Base-by-base conservation (phyloP, 106 monocot species). In the Dendrobium officinale region DNA sequence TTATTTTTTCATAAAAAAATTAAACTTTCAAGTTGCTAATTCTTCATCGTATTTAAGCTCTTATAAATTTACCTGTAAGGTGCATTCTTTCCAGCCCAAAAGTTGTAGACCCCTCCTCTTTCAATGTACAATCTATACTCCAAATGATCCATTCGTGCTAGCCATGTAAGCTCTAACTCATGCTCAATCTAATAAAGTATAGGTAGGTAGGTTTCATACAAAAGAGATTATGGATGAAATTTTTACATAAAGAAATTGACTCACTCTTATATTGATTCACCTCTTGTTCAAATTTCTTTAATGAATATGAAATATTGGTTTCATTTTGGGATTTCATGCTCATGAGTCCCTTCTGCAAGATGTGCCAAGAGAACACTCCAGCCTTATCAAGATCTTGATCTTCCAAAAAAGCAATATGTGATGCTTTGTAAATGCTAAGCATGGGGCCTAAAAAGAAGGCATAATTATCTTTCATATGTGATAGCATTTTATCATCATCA, bases 341-440 rank as follows among this genome's bases (percentile, higher is more conserved):
- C 9, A 68, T 59, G 6, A 78, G 5, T 58, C 49, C 68, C 75
- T 77, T 87, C 2, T 51, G 37, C 40, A 87, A 37, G 33, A 84
- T 45, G 40, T 79, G 75, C 13, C 0, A 31, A 6, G 79, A 3
- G 19, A 87, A 82, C 10, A 15, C n/a, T 29, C 72, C 43, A 0
- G 79, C 87, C 16, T 58, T 78, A 13, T 87, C 75, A 5, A 87
- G 81, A n/a, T 87, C 79, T 26, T n/a, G 22, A n/a, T 87, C 87
- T 26, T 37, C 11, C 8, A 44, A 8, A 70, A 81, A 81, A 5
- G 37, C 19, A 20, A 84, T 4, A 67, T 87, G 78, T 56, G 84
- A 45, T 54, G 87, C 84, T 70, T 55, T 87, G n/a, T 84, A 70
- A 10, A 87, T 40, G 11, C 66, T 81, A 27, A 67, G 22, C 79